Conservation (phyloP, 306 rosid species). For the Arachis hypogaea region DNA sequence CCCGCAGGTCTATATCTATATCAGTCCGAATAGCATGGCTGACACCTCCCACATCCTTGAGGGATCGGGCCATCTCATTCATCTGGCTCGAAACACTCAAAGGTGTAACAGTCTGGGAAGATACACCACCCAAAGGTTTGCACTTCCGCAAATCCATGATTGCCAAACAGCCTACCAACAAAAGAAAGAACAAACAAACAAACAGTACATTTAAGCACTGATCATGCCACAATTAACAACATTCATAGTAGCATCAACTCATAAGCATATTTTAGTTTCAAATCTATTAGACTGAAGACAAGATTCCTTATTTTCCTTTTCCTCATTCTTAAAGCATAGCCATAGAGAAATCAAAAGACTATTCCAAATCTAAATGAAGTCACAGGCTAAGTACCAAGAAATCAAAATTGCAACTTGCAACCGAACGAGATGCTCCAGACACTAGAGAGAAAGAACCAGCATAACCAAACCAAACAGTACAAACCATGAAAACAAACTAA, state of each 20-base stretch:
- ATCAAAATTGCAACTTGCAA: conserved; percentile 20
- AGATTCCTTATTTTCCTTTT: background rate
- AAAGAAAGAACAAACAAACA: conserved; percentile 30
- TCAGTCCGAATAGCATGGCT: conserved; percentile 49
- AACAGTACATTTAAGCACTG: conserved; percentile 8
- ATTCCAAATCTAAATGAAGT: conserved; percentile 3
- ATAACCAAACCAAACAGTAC: conserved; percentile 12
- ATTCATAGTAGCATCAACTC: background rate
- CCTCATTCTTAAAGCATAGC: background rate
- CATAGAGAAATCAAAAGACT: conserved; percentile 18
- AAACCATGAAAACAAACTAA: conserved; percentile 22
- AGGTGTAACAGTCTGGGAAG: conserved; percentile 51
- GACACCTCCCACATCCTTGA: conserved; percentile 36
- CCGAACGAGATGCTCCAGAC: background rate
- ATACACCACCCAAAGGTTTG: conserved; percentile 52
- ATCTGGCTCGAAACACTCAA: conserved; percentile 54
- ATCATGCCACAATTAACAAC: background rate
- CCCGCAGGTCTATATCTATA: conserved; percentile 69
- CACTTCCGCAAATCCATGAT: conserved; percentile 65
- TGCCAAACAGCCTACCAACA: conserved; percentile 47
- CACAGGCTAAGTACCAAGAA: conserved; percentile 14
- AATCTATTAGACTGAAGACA: conserved; percentile 21
- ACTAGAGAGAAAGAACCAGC: conserved; percentile 9
- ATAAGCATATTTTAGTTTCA: conserved; percentile 13
- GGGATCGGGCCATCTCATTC: conserved; percentile 54